Conservation (phyloP, 805 yeast species). For the Ogataea philodendri region DNA sequence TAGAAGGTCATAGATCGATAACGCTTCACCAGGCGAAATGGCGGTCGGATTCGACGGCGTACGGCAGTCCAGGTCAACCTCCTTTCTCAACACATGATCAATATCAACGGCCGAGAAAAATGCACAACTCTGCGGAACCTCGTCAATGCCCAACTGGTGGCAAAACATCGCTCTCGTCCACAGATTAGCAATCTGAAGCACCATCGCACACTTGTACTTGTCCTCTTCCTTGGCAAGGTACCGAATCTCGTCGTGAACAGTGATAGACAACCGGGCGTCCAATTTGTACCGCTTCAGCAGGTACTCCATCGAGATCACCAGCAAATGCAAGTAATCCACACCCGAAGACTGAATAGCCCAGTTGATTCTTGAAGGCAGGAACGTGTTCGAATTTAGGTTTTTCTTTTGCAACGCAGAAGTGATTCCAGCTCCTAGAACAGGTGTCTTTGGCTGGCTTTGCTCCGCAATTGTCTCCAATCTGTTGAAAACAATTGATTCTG, state of each 20-base stretch:
- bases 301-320: constrained; percentile 86
- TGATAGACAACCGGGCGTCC: constrained; percentile 74
- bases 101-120: constrained; percentile 93
- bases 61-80: constrained; percentile 85
- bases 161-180: constrained; percentile 98
- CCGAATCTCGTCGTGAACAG: constrained; percentile 95
- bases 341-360: constrained; percentile 99
- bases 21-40: constrained; percentile 75
- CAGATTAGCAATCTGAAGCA: constrained; percentile 82
- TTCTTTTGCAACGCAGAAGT: constrained; percentile 73
- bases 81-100: constrained; percentile 85
- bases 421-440: constrained; percentile 89
- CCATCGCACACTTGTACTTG: constrained; percentile 70
- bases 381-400: constrained; percentile 63
- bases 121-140: constrained; percentile 92
- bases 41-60: constrained; percentile 81
- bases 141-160: constrained; percentile 84
- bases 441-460: constrained; percentile 78
- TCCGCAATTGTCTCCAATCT: constrained; percentile 84
- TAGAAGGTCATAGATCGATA: constrained; percentile 57
- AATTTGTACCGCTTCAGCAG: constrained; percentile 60
- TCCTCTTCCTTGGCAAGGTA: constrained; percentile 74
- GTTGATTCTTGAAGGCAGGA: constrained; percentile 85
- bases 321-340: constrained; percentile 87
- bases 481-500: constrained; percentile 90